Conservation (phyloP, 805 yeast genomes). For the Candida bentonensis region DNA sequence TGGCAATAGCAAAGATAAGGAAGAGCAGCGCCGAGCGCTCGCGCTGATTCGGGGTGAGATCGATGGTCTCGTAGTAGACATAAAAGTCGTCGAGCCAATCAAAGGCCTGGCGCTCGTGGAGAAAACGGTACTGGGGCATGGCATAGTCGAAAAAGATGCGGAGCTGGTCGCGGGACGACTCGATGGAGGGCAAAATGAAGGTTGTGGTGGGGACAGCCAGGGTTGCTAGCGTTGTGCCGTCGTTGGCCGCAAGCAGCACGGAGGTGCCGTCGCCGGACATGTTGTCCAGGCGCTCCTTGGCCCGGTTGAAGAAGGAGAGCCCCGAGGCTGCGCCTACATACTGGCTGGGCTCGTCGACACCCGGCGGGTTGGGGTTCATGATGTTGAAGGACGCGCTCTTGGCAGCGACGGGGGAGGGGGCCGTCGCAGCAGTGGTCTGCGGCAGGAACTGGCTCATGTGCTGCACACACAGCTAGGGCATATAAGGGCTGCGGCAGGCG, state of each 20-base stretch:
- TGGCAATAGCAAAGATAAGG: constrained; percentile 7
- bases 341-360: not conserved
- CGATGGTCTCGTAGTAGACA: constrained; percentile 3
- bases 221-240: not conserved
- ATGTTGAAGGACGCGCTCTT: not conserved
- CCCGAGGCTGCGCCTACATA: not conserved
- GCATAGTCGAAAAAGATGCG: constrained; percentile 8
- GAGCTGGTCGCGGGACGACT: constrained; percentile 4
- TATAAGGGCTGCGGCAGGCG: too few species aligned
- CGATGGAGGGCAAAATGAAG: constrained; percentile 7
- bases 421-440: too few species aligned
- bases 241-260: not conserved
- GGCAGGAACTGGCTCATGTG: too few species aligned
- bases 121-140: constrained; percentile 9
- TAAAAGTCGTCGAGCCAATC: constrained; percentile 9
- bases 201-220: not conserved
- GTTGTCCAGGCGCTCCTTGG: not conserved
- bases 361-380: not conserved
- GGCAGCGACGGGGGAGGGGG: too few species aligned
- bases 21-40: constrained; percentile 8
- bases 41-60: constrained; percentile 3
- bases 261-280: constrained; percentile 1
- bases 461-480: too few species aligned
- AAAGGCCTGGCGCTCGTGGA: constrained; percentile 7
- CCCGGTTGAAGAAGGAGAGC: not conserved